Conservation (phyloP, 257 asterid genomes). For the Scutellaria minor region DNA sequence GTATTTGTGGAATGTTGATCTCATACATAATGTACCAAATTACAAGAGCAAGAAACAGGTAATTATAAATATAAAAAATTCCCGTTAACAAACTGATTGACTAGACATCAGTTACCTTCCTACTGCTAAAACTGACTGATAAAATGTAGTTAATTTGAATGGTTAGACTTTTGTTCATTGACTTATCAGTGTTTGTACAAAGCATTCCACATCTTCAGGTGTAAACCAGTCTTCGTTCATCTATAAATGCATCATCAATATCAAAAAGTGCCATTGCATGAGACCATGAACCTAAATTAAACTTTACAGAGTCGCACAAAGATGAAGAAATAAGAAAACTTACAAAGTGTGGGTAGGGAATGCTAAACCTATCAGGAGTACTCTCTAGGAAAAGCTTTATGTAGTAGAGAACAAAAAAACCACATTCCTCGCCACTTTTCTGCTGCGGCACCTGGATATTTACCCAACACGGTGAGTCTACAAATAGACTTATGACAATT, state of each 20-base stretch:
- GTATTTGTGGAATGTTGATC: conserved; percentile 3
- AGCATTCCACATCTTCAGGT: conserved; percentile 41
- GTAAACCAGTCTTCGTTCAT: conserved; percentile 47
- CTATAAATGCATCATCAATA: conserved; percentile 31
- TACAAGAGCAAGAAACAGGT: conserved; percentile 16
- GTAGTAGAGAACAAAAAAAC: conserved; percentile 59
- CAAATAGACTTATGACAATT: conserved; percentile 7
- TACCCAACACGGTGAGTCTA: conserved; percentile 20
- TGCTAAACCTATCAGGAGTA: conserved; percentile 52
- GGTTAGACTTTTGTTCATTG: conserved; percentile 20
- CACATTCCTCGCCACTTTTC: conserved; percentile 58
- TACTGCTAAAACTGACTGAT: conserved; percentile 19
- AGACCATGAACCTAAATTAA: conserved; percentile 20
- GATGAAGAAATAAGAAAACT: conserved; percentile 43
- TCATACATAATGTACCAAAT: background rate
- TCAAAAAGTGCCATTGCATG: conserved; percentile 9
- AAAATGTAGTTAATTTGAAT: conserved; percentile 5
- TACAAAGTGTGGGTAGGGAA: conserved; percentile 69
- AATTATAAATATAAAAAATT: background rate
- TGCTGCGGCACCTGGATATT: conserved; percentile 76
- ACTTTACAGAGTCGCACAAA: background rate
- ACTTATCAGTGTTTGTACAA: conserved; percentile 31
- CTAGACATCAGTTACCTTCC: conserved; percentile 6
- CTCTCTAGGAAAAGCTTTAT: conserved; percentile 51
- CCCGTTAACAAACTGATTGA: background rate